Percentiles rank a stretch among this genome's conserved stretches.
These are phyloP conservation scores for Pythium volutum DNA, from an alignment of 352 stramenopile species.

Conservation along the genomic window DNA sequence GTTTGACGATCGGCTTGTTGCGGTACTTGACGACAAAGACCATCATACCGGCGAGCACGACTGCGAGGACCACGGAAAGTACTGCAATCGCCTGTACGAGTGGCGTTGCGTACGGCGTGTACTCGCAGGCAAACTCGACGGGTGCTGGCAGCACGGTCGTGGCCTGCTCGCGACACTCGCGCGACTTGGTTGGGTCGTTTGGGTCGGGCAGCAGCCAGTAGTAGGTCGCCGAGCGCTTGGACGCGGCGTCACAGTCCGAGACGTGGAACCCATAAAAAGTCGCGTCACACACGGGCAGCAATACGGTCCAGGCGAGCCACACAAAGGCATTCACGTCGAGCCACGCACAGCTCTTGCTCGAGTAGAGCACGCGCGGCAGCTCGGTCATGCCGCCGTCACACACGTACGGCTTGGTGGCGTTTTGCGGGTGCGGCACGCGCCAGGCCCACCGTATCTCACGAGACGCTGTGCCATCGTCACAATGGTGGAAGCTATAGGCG, in stretches of 20 bases:
- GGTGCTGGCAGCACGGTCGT: conserved; percentile 18
- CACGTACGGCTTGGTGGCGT: conserved; percentile 19
- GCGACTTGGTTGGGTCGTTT: conserved; percentile 20
- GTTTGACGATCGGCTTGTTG: conserved; percentile 47
- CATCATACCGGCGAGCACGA: conserved; percentile 22
- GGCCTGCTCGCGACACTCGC: conserved; percentile 30
- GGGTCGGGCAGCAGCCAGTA: conserved; percentile 36
- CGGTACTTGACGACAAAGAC: conserved; percentile 29
- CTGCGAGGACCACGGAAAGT: conserved; percentile 36
- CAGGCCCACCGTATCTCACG: conserved; percentile 33
- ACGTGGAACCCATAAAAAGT: conserved; percentile 43
- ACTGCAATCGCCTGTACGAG: conserved; percentile 16
- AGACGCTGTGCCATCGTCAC: conserved; percentile 29
- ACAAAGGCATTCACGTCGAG: conserved; percentile 22
- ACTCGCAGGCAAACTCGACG: conserved; percentile 30
- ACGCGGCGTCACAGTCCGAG: conserved; percentile 23
- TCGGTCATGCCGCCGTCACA: conserved; percentile 27
- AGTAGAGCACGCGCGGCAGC: conserved; percentile 12
- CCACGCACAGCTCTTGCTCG: conserved; percentile 35
- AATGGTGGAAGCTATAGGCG: conserved; percentile 24
- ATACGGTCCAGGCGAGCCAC: conserved; percentile 29
- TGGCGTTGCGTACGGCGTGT: conserved; percentile 19
- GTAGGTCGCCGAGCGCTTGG: conserved; percentile 34
- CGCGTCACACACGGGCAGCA: conserved; percentile 32
- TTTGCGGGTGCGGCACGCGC: conserved; percentile 18